Percentiles rank a stretch among this genome's conserved stretches.
Evolutionary conservation across 2,329 filamentous ascomycete species (phyloP).

Genomic region (Colletotrichum melonis): DNA sequence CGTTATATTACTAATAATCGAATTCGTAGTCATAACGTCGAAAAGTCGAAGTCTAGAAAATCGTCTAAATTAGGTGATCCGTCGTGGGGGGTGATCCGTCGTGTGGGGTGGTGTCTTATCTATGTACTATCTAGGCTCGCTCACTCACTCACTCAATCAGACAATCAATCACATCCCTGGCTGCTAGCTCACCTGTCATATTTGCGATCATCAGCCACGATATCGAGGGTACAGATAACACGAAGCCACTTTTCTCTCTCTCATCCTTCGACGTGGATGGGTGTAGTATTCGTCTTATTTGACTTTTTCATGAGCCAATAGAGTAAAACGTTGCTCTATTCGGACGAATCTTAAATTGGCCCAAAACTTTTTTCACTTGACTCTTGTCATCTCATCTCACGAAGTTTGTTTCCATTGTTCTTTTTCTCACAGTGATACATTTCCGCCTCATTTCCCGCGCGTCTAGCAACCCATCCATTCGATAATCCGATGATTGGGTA

Average conservation of each 20-base stretch:
- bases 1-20: no score
- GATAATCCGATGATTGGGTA: background rate
- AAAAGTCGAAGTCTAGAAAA: no score
- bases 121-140: no score
- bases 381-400: background rate
- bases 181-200: background rate
- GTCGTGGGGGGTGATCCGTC: background rate
- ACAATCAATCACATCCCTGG: no score
- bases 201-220: background rate
- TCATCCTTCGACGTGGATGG: background rate
- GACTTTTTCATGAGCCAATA: background rate
- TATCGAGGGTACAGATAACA: background rate
- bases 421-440: background rate
- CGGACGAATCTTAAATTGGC: background rate
- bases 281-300: background rate
- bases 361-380: background rate
- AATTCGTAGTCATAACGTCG: no score
- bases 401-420: background rate
- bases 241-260: background rate
- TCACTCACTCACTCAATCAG: no score
- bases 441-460: background rate
- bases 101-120: no score
- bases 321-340: background rate
- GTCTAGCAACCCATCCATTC: background rate
- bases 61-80: no score